These are phyloP conservation scores for Candida methanosorbosa DNA, from an alignment of 805 yeast genomes.

Conservation along the genomic window DNA sequence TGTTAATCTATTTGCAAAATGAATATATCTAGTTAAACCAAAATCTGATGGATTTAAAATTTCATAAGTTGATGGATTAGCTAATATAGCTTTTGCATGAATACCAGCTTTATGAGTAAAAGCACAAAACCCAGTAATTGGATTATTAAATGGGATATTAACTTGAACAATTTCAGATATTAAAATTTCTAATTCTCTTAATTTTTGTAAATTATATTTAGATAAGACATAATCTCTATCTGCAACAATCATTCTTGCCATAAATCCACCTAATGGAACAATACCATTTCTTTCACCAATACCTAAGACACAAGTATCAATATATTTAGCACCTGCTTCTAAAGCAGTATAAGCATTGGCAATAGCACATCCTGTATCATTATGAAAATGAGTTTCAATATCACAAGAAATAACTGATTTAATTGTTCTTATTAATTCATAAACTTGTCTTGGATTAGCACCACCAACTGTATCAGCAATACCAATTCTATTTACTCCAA, in stretches of 20 bases:
- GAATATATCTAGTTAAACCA: conserved; percentile 53
- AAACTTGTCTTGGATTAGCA: conserved; percentile 57
- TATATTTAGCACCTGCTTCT: conserved; percentile 54
- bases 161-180: conserved; percentile 53
- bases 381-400: conserved; percentile 55
- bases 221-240: conserved; percentile 51
- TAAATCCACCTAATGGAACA: conserved; percentile 52
- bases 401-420: conserved; percentile 51
- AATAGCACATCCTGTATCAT: conserved; percentile 57
- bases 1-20: conserved; percentile 51
- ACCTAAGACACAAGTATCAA: conserved; percentile 51
- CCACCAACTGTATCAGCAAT: conserved; percentile 59
- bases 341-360: conserved; percentile 57
- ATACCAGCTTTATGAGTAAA: conserved; percentile 59
- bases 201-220: conserved; percentile 45
- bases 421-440: conserved; percentile 49
- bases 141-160: conserved; percentile 53
- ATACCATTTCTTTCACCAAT: conserved; percentile 60
- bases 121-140: conserved; percentile 58
- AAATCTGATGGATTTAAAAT: conserved; percentile 50
- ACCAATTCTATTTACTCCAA: conserved; percentile 55
- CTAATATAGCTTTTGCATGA: conserved; percentile 54
- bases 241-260: conserved; percentile 58
- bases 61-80: conserved; percentile 57
- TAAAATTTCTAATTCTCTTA: conserved; percentile 49